These are phyloP conservation scores for Globisporangium polare DNA, from an alignment of 352 stramenopile genomes.

Conservation along the genomic window DNA sequence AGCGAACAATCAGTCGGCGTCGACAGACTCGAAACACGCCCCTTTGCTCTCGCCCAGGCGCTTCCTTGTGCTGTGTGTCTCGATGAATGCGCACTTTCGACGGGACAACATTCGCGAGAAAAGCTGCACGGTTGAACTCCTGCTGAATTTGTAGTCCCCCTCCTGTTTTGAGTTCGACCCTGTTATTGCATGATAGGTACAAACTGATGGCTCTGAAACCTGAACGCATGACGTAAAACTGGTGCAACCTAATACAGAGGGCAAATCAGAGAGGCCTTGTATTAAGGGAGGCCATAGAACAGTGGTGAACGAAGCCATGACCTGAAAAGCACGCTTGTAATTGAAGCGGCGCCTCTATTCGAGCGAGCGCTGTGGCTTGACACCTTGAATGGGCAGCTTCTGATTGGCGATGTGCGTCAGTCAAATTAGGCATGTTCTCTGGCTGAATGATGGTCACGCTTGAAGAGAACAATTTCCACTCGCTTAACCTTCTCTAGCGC, in stretches of 20 bases:
- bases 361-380: background rate
- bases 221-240: too few relatives aligned
- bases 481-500: constrained; percentile 18
- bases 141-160: too few relatives aligned
- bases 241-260: background rate
- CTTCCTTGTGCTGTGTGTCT: background rate
- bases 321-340: background rate
- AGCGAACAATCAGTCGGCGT: background rate
- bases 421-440: background rate
- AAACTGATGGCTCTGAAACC: too few relatives aligned
- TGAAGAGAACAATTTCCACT: constrained; percentile 5
- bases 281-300: background rate
- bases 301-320: background rate
- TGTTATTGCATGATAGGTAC: too few relatives aligned
- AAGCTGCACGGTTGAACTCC: too few relatives aligned
- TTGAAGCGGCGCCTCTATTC: background rate
- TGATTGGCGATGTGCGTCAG: constrained; percentile 4
- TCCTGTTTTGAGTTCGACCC: too few relatives aligned
- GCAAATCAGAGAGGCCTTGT: background rate
- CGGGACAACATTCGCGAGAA: background rate
- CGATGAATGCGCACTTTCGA: background rate
- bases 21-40: too few relatives aligned
- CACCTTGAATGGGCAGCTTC: background rate
- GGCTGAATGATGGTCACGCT: constrained; percentile 1
- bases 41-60: background rate